Base-by-base conservation (phyloP, 1,284 basidiomycete species). In the Gomphus sp. region DNA sequence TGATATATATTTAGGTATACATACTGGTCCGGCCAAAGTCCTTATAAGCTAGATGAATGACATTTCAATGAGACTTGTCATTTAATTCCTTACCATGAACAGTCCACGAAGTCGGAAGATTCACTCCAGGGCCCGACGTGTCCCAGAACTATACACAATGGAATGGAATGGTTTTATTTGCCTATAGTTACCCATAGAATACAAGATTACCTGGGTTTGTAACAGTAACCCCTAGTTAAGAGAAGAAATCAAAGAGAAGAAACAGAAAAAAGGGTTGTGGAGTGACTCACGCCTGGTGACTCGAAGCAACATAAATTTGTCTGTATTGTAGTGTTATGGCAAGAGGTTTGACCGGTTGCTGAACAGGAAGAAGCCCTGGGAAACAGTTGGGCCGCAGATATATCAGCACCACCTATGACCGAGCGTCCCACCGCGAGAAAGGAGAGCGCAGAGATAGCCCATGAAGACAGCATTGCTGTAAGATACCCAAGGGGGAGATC, bases 1-100 rank as follows among this genome's bases (percentile, higher is more conserved):
- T n/a, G 4, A 22, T 14, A 36, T n/a, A 5, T 53, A 39, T 31
- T n/a, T n/a, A n/a, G n/a, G 62, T 4, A 33, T 33, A 71, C 79
- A 58, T 64, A 87, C 83, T 84, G 70, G 66, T 87, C 84, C 7
- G 83, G 82, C 87, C 86, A 88, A 50, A 88, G 72, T 55, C 85
- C 84, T 85, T 55, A 5, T 39, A 45, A 39, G 48, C 2, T 12
- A 14, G 10, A 34, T 34, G 33, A 50, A 22, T 47, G 18, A 25
- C 34, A 57, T 60, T 64, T 48, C 36, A 51, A 57, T 16, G 10
- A 14, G 36, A 43, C 44, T 12, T 22, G 31, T 41, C n/a, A 28
- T 43, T 22, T 36, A 52, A 28, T 33, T 48, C 52, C 77, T 51
- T 62, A 82, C 87, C 87, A 58, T 89, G 87, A 62, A 89, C 86